These are phyloP conservation scores for Hirschioporus abietinus DNA, from an alignment of 768 basidiomycete genomes.

Conservation along the genomic window DNA sequence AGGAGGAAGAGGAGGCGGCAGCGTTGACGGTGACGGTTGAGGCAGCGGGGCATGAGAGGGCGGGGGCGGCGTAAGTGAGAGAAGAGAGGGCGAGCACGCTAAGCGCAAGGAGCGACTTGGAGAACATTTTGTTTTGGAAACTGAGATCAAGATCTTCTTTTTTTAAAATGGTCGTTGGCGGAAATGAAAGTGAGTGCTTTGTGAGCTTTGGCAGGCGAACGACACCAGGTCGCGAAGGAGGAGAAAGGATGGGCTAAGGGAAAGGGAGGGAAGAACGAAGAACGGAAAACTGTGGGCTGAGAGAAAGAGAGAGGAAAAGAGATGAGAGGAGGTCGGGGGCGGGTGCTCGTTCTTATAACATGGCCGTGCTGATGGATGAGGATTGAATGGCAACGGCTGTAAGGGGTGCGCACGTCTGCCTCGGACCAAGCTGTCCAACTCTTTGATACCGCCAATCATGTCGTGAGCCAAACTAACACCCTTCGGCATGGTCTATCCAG, in stretches of 20 bases:
- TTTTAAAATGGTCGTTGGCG: neutral
- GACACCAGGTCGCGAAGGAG: conserved; percentile 4
- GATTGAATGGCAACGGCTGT: too few relatives aligned
- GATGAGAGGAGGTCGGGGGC: neutral
- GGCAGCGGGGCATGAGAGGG: conserved; percentile 1
- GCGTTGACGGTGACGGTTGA: conserved; percentile 6
- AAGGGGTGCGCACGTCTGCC: too few relatives aligned
- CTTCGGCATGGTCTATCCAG: neutral
- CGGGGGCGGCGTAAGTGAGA: neutral
- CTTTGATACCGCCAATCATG: neutral
- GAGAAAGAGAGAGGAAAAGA: neutral
- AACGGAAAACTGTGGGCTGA: conserved; percentile 1
- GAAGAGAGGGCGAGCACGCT: conserved; percentile 1
- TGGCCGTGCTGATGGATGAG: neutral
- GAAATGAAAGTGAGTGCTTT: conserved; percentile 6
- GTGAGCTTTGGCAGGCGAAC: conserved; percentile 4
- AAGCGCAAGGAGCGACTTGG: conserved; percentile 3
- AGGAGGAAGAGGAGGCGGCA: neutral
- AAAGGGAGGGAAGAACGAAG: neutral
- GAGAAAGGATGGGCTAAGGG: neutral
- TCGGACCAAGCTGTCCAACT: neutral
- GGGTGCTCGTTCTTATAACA: neutral
- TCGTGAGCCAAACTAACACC: neutral
- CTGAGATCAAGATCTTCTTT: neutral
- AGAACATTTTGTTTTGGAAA: conserved; percentile 1